Evolutionary conservation across 2,329 filamentous ascomycete genomes (phyloP).

Genomic region (Xylaria sp.): DNA sequence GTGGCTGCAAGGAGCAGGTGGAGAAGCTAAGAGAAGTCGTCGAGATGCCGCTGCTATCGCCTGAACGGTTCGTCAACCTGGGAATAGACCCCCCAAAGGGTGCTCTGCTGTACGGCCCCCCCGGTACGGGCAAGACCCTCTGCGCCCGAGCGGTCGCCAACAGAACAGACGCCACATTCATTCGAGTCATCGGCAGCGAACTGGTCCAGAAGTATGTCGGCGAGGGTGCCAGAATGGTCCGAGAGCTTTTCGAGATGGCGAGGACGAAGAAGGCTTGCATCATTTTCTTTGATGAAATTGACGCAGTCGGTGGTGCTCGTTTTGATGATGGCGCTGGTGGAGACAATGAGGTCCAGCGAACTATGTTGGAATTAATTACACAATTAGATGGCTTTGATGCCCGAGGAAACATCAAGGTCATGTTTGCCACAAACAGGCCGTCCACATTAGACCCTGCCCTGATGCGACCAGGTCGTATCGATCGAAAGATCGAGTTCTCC

Average conservation of each 20-base stretch:
- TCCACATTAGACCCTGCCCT: slow-evolving; percentile 96
- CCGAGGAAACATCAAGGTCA: slow-evolving; percentile 98
- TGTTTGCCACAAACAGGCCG: slow-evolving; percentile 98
- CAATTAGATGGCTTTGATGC: slow-evolving; percentile 97
- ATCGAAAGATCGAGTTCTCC: slow-evolving; percentile 98
- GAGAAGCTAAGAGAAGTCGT: slow-evolving; percentile 99
- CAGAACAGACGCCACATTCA: slow-evolving; percentile 97
- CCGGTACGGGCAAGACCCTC: slow-evolving; percentile 98
- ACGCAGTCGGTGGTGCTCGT: slow-evolving; percentile 93
- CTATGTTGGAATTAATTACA: slow-evolving; percentile 97
- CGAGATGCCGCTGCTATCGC: slow-evolving; percentile 96
- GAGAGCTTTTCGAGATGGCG: slow-evolving; percentile 99
- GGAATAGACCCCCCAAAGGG: slow-evolving; percentile 99
- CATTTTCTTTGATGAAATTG: slow-evolving; percentile 99
- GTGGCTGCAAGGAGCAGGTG: slow-evolving; percentile 99
- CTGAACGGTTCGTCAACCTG: slow-evolving; percentile 97
- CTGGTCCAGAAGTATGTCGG: slow-evolving; percentile 99
- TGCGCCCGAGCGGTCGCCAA: slow-evolving; percentile 98
- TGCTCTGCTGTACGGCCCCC: slow-evolving; percentile 93
- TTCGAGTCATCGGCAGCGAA: slow-evolving; percentile 97
- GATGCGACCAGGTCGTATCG: slow-evolving; percentile 96
- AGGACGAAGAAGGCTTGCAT: slow-evolving; percentile 99
- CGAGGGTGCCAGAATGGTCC: slow-evolving; percentile 97
- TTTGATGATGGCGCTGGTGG: slow-evolving; percentile 97
- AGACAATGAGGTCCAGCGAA: slow-evolving; percentile 97